Evolutionary conservation across 2,329 filamentous ascomycete genomes (phyloP), one percentile per base, ranked within the genome.

Genomic region (Ceratocystis smalleyi): DNA sequence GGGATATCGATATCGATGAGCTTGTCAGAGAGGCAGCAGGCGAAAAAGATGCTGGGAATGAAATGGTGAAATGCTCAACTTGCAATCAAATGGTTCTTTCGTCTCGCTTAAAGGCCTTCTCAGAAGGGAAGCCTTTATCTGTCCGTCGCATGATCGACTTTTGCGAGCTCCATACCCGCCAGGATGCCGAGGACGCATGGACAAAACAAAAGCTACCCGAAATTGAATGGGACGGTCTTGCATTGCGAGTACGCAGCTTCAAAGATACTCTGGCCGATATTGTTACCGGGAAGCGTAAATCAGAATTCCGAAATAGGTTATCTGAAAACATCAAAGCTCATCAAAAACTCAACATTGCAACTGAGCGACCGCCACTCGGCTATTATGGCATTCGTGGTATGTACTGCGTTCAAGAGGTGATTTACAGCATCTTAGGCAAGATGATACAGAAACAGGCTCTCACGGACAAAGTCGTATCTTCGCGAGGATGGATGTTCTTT

Each of bases 361-460:
- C 62, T 80, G 82, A 66, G 83, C 78, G 61, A 75, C 80, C 60
- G 79, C 77, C 81, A 2, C 87, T 88, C 8, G 91, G 91, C 0
- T 96, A 95, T 74, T 96, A 95, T 73, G 91, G 91, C 1, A 81
- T 85, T 2, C 81, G 85, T 22, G 91, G 91, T 1, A 78, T 87
- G 62, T 82, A 82, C 60, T 75, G 81, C 62, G 89, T 96, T 80
- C 87, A 83, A 55, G 85, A 89, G 69, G 81, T 80, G 64, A 80
- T 91, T 45, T 83, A 88, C 66, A 70, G 75, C 2, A 77, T 78
- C 59, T 85, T 89, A 71, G 82, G 81, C 15, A 72, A 77, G 7
- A 73, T 81, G 67, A 74, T 92, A 35, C 83, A 86, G 65, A 77
- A 81, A 68, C 78, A 82, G 64, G 83, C 86, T 1, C 76, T 84